phyloP scores from a whole-genome alignment of 352 stramenopile genomes.

The Globisporangium ultimum region DNA sequence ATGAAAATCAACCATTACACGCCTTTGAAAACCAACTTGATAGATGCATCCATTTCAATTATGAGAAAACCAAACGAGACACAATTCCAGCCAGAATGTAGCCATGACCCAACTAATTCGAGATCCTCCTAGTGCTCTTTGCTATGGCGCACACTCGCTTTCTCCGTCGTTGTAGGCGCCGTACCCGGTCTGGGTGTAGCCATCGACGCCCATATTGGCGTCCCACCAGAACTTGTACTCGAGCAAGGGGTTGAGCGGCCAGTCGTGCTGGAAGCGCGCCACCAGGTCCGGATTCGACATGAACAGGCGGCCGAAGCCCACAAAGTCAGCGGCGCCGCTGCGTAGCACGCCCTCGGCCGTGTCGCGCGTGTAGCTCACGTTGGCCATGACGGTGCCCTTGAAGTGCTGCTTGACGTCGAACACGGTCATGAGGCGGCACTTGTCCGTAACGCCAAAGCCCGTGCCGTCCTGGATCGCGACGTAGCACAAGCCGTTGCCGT shows the following conservation, averaged over 20 bases:
- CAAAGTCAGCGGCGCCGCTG: slow-evolving; percentile 2
- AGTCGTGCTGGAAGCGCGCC: slow-evolving; percentile 4
- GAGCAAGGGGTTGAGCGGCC: slow-evolving; percentile 1
- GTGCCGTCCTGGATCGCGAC: slow-evolving; percentile 47
- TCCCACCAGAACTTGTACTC: slow-evolving; percentile 4
- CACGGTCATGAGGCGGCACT: slow-evolving; percentile 21
- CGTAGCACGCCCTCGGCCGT: slow-evolving; percentile 1
- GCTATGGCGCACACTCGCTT: too few species aligned
- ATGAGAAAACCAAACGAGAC: too few species aligned
- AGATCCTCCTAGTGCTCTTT: too few species aligned
- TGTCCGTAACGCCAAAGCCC: slow-evolving; percentile 39
- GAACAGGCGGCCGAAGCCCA: slow-evolving; percentile 7
- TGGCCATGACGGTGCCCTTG: slow-evolving; percentile 34
- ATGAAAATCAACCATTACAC: too few species aligned
- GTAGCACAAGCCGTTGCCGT: slow-evolving; percentile 31
- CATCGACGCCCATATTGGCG: background rate
- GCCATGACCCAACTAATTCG: too few species aligned
- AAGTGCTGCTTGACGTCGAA: slow-evolving; percentile 26
- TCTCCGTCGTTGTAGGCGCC: too few species aligned
- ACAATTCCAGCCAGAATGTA: too few species aligned
- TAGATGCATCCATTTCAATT: too few species aligned
- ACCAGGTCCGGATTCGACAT: slow-evolving; percentile 7
- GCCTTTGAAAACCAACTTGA: too few species aligned
- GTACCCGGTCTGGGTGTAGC: background rate
- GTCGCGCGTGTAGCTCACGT: slow-evolving; percentile 27